phyloP scores from a whole-genome alignment of 2,329 filamentous ascomycete genomes.

The Penicillium sp. region DNA sequence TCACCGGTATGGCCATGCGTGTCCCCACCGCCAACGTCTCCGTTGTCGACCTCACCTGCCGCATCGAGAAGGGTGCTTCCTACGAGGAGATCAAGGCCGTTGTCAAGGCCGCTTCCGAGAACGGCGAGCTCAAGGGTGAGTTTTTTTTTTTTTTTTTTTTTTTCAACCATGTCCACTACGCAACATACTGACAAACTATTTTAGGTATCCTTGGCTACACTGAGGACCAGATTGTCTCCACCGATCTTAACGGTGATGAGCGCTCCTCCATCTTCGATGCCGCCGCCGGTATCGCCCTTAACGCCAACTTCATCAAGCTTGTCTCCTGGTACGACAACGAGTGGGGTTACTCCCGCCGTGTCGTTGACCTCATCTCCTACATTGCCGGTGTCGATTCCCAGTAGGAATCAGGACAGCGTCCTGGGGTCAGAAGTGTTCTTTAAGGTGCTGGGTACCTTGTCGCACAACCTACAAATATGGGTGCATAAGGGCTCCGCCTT shows the following conservation, averaged over 20 bases:
- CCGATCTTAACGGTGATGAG: slow-evolving; percentile 87
- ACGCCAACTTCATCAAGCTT: slow-evolving; percentile 98
- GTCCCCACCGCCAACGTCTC: slow-evolving; percentile 98
- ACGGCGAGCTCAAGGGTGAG: slow-evolving; percentile 69
- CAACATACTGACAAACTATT: background rate
- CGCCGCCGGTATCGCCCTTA: slow-evolving; percentile 98
- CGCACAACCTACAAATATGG: background rate
- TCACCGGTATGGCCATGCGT: slow-evolving; percentile 99
- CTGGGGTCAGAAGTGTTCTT: slow-evolving; percentile 36
- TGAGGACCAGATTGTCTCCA: slow-evolving; percentile 94
- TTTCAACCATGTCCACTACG: too few relatives aligned
- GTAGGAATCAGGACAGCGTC: slow-evolving; percentile 39
- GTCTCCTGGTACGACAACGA: slow-evolving; percentile 99
- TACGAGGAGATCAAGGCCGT: slow-evolving; percentile 85
- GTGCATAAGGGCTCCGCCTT: slow-evolving; percentile 3
- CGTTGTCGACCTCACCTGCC: slow-evolving; percentile 94
- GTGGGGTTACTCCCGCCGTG: slow-evolving; percentile 98
- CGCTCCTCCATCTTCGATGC: slow-evolving; percentile 98
- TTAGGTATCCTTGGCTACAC: slow-evolving; percentile 80
- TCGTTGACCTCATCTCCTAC: slow-evolving; percentile 74
- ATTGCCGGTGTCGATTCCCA: slow-evolving; percentile 70
- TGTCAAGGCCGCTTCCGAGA: slow-evolving; percentile 80
- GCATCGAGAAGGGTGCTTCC: slow-evolving; percentile 77
- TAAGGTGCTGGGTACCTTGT: slow-evolving; percentile 23
- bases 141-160: too few relatives aligned